These are phyloP conservation scores for Suhomyces bribrorum DNA, from an alignment of 1,139 yeast genomes.

Conservation along the genomic window DNA sequence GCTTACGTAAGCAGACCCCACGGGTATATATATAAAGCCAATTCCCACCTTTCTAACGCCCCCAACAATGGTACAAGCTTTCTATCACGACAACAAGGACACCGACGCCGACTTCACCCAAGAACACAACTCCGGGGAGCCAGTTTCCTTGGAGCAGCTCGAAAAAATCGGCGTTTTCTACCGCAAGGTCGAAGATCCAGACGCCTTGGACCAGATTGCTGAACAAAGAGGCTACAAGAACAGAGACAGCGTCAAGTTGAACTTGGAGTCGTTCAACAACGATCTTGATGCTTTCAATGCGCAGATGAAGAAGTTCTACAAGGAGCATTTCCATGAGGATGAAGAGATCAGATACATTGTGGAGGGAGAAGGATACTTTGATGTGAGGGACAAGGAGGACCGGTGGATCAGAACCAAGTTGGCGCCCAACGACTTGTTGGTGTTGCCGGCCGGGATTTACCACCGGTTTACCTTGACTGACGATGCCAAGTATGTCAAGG, in stretches of 20 bases:
- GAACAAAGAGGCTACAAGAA: conserved; percentile 71
- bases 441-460: conserved; percentile 89
- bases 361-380: conserved; percentile 92
- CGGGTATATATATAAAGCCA: background rate
- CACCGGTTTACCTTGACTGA: conserved; percentile 82
- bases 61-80: conserved; percentile 50
- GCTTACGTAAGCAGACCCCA: conserved; percentile 1
- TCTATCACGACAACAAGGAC: conserved; percentile 70
- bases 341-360: conserved; percentile 91
- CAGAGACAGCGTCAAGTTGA: conserved; percentile 69
- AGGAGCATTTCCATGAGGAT: conserved; percentile 93
- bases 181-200: conserved; percentile 50
- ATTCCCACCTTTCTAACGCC: background rate
- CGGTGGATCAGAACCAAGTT: conserved; percentile 80
- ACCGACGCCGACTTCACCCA: conserved; percentile 65
- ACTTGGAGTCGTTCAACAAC: conserved; percentile 63
- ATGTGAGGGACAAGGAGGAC: conserved; percentile 69
- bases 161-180: conserved; percentile 70
- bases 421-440: conserved; percentile 63
- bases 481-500: conserved; percentile 61
- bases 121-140: conserved; percentile 69
- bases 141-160: conserved; percentile 53
- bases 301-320: conserved; percentile 71
- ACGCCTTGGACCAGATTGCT: conserved; percentile 69
- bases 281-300: conserved; percentile 58